Base-by-base conservation (phyloP, 73 alveolate genomes). In the Stentor roeselii region DNA sequence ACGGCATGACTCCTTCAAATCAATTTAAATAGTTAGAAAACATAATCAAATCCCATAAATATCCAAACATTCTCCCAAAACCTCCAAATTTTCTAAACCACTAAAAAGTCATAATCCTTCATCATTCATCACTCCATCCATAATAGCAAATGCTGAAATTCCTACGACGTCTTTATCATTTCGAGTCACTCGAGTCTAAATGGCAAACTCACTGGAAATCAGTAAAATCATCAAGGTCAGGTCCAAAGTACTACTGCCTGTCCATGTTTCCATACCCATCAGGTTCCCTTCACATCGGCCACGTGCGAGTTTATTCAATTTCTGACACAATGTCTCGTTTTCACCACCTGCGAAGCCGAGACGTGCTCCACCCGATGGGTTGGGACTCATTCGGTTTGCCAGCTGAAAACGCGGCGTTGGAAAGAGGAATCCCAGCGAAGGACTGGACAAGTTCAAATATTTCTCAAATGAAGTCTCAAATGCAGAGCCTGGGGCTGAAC, bases 371-470 rank as follows among this genome's bases (percentile, higher is more conserved):
- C 82, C 96, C 96, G 14, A 91, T 91, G 93, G 96, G 96, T 0
- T 91, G 96, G 96, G 96, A 91, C 42, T 86, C 96, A 27, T 91
- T 91, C 50, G 96, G 96, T 3, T 82, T 91, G 39, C 96, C 96
- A 2, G 96, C 96, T 42, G 96, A 91, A 87, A 88, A 91, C 82
- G 93, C 92, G 0, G 96, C 96, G 3, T 40, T 88, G 3, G 78
- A 89, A 59, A 60, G 92, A 42, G 83, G 87, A 15, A 60, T 85
- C 3, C 82, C 59, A 37, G 94, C 96, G 37, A 41, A 75, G 3
- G 78, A 39, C 21, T 88, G 94, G 94, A 91, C 96, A 38, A 61
- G 4, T 3, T 27, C 75, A 77, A 91, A 91, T 59, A 89, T 91
- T 3, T 3, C 42, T 27, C 89, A 89, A 60, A 88, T 91, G 94